Conservation (phyloP, 441 rosid genomes). For the Erodium trifolium region DNA sequence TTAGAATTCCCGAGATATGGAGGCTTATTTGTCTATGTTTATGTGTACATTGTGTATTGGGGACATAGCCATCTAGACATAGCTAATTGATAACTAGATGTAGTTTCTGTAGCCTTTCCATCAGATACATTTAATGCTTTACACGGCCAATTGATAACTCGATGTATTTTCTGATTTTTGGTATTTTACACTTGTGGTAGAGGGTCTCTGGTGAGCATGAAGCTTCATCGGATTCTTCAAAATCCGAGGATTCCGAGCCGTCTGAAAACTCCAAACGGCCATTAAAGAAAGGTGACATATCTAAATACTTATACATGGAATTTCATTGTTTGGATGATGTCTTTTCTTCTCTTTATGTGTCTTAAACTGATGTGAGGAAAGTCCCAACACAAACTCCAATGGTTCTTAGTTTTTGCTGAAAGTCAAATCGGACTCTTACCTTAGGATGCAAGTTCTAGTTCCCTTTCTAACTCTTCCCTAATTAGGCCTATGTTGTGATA, state of each 20-base stretch:
- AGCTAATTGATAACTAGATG: too few relatives aligned
- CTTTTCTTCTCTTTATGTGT: too few relatives aligned
- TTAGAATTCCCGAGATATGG: background rate
- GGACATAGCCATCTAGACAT: background rate
- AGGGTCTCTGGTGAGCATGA: slow-evolving; percentile 50
- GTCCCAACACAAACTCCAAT: background rate
- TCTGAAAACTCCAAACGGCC: slow-evolving; percentile 42
- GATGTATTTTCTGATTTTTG: slow-evolving; percentile 19
- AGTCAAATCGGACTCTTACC: background rate
- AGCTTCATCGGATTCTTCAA: slow-evolving; percentile 39
- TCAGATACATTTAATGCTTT: background rate
- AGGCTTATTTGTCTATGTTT: background rate
- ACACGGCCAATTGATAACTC: slow-evolving; percentile 10
- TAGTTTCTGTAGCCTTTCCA: background rate
- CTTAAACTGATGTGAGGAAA: background rate
- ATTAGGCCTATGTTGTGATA: background rate
- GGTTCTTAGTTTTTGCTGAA: background rate
- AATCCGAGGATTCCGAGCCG: slow-evolving; percentile 41
- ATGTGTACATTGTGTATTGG: background rate
- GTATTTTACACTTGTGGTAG: slow-evolving; percentile 21
- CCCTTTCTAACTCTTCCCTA: background rate
- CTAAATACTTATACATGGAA: background rate
- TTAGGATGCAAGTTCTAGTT: background rate
- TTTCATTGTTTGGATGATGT: too few relatives aligned
- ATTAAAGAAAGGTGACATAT: slow-evolving; percentile 58